Evolutionary conservation across 208 protist species (phyloP).

Genomic region (Trypanosoma grayi): DNA sequence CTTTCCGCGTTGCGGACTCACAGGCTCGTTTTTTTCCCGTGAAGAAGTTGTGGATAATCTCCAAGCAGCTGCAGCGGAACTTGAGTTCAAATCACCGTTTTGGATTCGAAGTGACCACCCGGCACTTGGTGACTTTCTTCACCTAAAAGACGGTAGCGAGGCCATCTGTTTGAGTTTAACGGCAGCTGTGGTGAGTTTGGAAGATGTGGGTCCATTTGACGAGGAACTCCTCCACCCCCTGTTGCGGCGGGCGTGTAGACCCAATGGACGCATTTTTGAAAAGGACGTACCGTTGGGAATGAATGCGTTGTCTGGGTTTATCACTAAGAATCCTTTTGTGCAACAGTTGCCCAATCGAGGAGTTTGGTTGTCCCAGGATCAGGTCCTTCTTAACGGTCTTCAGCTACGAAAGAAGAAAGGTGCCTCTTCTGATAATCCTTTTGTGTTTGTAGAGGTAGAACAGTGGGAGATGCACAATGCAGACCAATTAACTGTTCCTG

Average conservation of each 20-base stretch:
- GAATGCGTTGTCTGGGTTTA: conserved; percentile 75
- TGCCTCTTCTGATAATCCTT: conserved; percentile 25
- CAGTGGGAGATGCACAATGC: conserved; percentile 88
- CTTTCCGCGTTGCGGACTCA: conserved; percentile 66
- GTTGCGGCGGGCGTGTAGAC: conserved; percentile 19
- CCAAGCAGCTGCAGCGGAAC: conserved; percentile 63
- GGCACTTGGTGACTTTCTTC: conserved; percentile 59
- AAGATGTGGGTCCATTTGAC: conserved; percentile 49
- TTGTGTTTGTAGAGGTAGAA: conserved; percentile 70
- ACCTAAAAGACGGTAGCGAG: conserved; percentile 73
- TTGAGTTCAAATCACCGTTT: conserved; percentile 81
- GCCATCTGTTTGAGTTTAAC: conserved; percentile 79
- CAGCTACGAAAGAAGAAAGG: conserved; percentile 32
- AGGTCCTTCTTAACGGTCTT: conserved; percentile 62
- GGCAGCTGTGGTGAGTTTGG: conserved; percentile 52
- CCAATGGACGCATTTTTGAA: conserved; percentile 13
- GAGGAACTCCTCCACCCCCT: conserved; percentile 49
- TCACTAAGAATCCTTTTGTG: conserved; percentile 74
- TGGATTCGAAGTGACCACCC: conserved; percentile 75
- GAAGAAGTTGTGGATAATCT: conserved; percentile 91
- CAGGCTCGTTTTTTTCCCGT: conserved; percentile 76
- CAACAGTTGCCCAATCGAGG: conserved; percentile 56
- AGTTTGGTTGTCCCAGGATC: conserved; percentile 83
- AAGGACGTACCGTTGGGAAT: conserved; percentile 59
- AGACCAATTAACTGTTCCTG: conserved; percentile 80